These are phyloP conservation scores for Phylloporus rhodoxanthus DNA, from an alignment of 768 basidiomycete species.

Conservation along the genomic window DNA sequence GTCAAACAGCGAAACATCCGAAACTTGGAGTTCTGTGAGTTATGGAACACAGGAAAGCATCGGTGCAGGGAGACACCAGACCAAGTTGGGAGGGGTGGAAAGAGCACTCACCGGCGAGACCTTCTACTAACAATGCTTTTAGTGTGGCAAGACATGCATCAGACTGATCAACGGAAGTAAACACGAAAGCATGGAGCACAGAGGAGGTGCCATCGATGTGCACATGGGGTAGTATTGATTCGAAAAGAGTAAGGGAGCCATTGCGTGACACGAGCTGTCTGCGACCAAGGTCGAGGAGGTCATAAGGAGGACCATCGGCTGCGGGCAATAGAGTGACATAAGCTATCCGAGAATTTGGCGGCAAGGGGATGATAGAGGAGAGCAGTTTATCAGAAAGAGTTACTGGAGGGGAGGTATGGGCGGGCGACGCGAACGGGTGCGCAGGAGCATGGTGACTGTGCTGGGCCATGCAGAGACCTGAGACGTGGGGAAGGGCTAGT, in stretches of 20 bases:
- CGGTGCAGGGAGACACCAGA: conserved; percentile 1
- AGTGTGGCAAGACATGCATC: conserved; percentile 32
- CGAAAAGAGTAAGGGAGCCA: conserved; percentile 34
- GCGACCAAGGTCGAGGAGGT: conserved; percentile 53
- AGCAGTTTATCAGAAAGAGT: conserved; percentile 39
- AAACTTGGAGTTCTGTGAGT: conserved; percentile 31
- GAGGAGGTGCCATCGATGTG: conserved; percentile 39
- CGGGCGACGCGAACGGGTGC: conserved; percentile 3
- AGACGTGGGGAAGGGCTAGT: neutral
- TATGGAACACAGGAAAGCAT: neutral
- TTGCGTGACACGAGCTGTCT: conserved; percentile 41
- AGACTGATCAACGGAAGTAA: conserved; percentile 35
- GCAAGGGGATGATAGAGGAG: conserved; percentile 43
- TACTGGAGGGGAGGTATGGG: conserved; percentile 25
- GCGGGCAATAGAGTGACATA: conserved; percentile 41
- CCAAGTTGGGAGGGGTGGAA: neutral
- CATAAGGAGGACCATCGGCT: conserved; percentile 25
- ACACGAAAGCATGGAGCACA: conserved; percentile 54
- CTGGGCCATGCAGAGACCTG: conserved; percentile 23
- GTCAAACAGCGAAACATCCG: conserved; percentile 41
- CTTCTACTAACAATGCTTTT: conserved; percentile 40
- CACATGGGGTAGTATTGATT: conserved; percentile 49
- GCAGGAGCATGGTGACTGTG: conserved; percentile 15
- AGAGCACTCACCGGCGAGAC: conserved; percentile 44
- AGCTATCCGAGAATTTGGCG: conserved; percentile 37